Conservation (phyloP, 768 basidiomycete genomes). For the Suillus americanus region DNA sequence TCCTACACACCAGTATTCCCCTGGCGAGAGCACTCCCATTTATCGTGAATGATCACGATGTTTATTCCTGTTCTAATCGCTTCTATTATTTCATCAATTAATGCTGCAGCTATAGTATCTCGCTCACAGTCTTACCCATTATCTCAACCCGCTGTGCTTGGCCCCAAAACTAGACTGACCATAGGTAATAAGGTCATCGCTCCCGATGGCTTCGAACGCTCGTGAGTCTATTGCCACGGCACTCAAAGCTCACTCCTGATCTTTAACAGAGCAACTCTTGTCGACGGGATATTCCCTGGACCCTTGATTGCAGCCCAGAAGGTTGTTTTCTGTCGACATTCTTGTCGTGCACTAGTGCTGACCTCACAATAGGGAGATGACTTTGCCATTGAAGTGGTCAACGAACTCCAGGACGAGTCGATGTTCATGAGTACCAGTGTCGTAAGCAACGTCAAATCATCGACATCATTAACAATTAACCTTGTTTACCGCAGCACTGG, state of each 20-base stretch:
- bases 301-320: slow-evolving; percentile 44
- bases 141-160: slow-evolving; percentile 13
- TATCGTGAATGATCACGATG: slow-evolving; percentile 14
- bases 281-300: slow-evolving; percentile 44
- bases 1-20: background rate
- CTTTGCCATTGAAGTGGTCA: slow-evolving; percentile 46
- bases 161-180: slow-evolving; percentile 26
- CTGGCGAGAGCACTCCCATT: background rate
- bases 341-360: background rate
- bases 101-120: slow-evolving; percentile 19
- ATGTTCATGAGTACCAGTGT: slow-evolving; percentile 53
- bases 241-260: background rate
- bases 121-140: slow-evolving; percentile 13
- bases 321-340: slow-evolving; percentile 7
- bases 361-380: slow-evolving; percentile 31
- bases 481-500: slow-evolving; percentile 15
- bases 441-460: slow-evolving; percentile 30
- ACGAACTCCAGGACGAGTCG: slow-evolving; percentile 41
- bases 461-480: background rate
- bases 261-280: slow-evolving; percentile 36
- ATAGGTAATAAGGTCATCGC: slow-evolving; percentile 40
- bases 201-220: slow-evolving; percentile 47
- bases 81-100: slow-evolving; percentile 7
- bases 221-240: slow-evolving; percentile 27
- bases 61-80: slow-evolving; percentile 7